Percentiles rank a stretch among this genome's conserved stretches.
Evolutionary conservation across 345 rosid genomes (phyloP).

Genomic region (Angophora floribunda): DNA sequence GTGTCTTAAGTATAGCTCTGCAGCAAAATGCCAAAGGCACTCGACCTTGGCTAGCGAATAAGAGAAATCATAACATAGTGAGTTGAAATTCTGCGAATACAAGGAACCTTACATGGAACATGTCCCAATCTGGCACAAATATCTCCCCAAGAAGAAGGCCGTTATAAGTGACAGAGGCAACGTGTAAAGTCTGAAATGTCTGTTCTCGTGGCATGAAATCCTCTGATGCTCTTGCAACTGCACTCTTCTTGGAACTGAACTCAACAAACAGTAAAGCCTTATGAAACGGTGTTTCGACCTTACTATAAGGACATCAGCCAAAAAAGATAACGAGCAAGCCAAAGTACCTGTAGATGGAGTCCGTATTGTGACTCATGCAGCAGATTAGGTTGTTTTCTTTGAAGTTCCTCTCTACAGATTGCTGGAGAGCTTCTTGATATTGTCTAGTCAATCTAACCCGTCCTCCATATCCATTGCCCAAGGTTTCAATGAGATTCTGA

Average conservation of each 20-base stretch:
- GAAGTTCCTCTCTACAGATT: constrained; percentile 38
- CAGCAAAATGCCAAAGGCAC: background rate
- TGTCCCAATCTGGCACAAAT: constrained; percentile 48
- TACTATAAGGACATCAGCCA: background rate
- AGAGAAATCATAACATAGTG: background rate
- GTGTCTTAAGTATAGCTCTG: background rate
- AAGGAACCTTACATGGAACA: constrained; percentile 1
- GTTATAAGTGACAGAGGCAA: constrained; percentile 56
- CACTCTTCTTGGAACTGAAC: constrained; percentile 38
- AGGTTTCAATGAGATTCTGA: constrained; percentile 42
- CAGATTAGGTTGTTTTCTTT: constrained; percentile 38
- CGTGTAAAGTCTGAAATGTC: constrained; percentile 45
- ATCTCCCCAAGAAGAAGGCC: constrained; percentile 56
- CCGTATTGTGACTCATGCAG: constrained; percentile 58
- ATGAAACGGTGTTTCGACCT: background rate
- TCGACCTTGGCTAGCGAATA: background rate
- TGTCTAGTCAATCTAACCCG: constrained; percentile 38
- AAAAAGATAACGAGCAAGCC: background rate
- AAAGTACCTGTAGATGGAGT: constrained; percentile 47
- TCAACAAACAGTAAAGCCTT: background rate
- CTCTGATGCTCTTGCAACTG: constrained; percentile 56
- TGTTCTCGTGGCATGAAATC: constrained; percentile 64
- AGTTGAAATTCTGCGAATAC: background rate
- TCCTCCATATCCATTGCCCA: constrained; percentile 52
- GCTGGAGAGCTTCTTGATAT: constrained; percentile 52